Evolutionary conservation across 345 rosid genomes (phyloP).

Genomic region (Triadica sebifera): DNA sequence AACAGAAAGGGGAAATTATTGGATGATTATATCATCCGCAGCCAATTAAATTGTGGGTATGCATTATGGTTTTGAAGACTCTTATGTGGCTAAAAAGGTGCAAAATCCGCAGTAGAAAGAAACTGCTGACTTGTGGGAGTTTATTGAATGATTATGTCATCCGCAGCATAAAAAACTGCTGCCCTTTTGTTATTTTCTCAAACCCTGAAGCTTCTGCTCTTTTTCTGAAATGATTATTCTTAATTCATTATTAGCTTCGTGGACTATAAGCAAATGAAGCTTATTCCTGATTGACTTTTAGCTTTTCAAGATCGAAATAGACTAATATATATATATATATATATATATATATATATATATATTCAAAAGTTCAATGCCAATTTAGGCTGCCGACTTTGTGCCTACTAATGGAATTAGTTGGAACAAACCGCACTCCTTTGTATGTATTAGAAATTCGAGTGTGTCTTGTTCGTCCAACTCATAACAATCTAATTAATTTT

Average conservation of each 20-base stretch:
- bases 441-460: no score
- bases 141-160: no score
- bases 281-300: not conserved
- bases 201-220: not conserved
- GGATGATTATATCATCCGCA: conserved; percentile 5
- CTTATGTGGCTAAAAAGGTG: not conserved
- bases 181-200: not conserved
- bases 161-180: no score
- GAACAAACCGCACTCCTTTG: no score
- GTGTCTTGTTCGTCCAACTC: no score
- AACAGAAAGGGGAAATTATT: not conserved
- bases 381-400: not conserved
- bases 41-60: not conserved
- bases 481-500: no score
- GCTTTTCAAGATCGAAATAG: not conserved
- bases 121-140: no score
- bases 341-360: not conserved
- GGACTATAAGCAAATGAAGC: not conserved
- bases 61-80: not conserved
- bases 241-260: no score
- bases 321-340: not conserved
- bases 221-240: not conserved
- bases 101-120: not conserved
- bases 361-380: not conserved
- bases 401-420: not conserved